A percentile compares a stretch with the other conserved stretches of the same genome.
Evolutionary conservation across 2,329 filamentous ascomycete genomes (phyloP).

Genomic region (Leptographium wingfieldii): DNA sequence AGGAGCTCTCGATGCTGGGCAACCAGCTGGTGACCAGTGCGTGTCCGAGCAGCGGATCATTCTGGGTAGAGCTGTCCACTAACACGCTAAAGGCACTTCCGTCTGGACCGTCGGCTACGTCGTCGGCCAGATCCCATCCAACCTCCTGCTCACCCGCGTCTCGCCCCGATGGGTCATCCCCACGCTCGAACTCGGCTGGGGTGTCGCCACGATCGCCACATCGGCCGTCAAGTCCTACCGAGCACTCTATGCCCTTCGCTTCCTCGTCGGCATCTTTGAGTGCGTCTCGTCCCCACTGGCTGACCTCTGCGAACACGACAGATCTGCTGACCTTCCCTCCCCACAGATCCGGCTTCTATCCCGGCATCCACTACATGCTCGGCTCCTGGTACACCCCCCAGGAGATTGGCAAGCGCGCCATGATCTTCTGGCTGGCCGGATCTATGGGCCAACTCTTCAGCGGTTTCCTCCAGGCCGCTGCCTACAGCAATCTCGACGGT

Average conservation of each 20-base stretch:
- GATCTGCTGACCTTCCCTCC: not conserved
- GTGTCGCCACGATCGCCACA: constrained; percentile 13
- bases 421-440: constrained; percentile 49
- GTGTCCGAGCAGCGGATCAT: not conserved
- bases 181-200: constrained; percentile 20
- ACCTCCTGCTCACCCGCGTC: constrained; percentile 13
- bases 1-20: constrained; percentile 29
- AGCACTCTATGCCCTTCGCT: constrained; percentile 33
- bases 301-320: not conserved
- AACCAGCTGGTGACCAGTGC: constrained; percentile 25
- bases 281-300: constrained; percentile 17
- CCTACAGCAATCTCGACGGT: constrained; percentile 39
- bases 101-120: constrained; percentile 19
- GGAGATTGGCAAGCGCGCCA: constrained; percentile 50
- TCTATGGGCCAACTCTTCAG: constrained; percentile 29
- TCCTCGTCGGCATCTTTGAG: constrained; percentile 42
- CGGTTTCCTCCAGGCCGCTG: constrained; percentile 31
- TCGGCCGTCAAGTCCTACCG: constrained; percentile 15
- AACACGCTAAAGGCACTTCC: constrained; percentile 13
- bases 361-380: constrained; percentile 36
- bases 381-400: constrained; percentile 46
- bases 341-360: constrained; percentile 28
- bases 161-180: constrained; percentile 20
- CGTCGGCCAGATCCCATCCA: constrained; percentile 16
- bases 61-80: too few species aligned